Evolutionary conservation across 495 filamentous ascomycete species (phyloP).

Genomic region (Penicillium daleae): DNA sequence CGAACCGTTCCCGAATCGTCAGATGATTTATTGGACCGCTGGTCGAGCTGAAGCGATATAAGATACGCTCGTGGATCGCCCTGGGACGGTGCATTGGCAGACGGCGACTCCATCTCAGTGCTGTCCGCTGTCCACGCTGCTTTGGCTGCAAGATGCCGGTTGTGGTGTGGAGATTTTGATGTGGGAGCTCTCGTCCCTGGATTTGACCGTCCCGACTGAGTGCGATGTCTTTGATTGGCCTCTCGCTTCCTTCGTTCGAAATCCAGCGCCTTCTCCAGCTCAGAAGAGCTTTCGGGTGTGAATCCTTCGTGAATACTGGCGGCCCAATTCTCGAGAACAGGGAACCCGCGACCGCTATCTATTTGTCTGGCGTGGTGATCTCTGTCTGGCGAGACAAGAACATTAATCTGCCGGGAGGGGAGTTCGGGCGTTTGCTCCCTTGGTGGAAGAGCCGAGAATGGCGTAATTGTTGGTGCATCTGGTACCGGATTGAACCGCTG

Average conservation of each 20-base stretch:
- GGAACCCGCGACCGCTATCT: conserved; percentile 36
- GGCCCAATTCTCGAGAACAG: conserved; percentile 48
- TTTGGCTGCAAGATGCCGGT: conserved; percentile 44
- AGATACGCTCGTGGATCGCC: conserved; percentile 47
- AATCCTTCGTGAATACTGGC: conserved; percentile 36
- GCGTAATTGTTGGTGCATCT: neutral
- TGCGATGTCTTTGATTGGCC: conserved; percentile 36
- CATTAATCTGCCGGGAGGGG: neutral
- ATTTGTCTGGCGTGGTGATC: conserved; percentile 8
- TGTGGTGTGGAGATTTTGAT: conserved; percentile 40
- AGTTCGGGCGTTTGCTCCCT: neutral
- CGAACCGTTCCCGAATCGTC: conserved; percentile 25
- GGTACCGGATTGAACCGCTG: conserved; percentile 24
- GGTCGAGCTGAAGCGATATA: conserved; percentile 29
- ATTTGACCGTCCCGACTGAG: conserved; percentile 15
- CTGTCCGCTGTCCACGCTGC: conserved; percentile 33
- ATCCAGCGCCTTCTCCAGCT: conserved; percentile 44
- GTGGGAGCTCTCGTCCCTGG: conserved; percentile 7
- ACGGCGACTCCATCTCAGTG: neutral
- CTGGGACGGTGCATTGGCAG: conserved; percentile 14
- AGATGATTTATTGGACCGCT: neutral
- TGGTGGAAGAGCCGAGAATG: neutral
- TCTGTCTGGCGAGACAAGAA: neutral
- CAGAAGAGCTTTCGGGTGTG: conserved; percentile 17
- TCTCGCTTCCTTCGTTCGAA: conserved; percentile 49